A percentile compares a stretch with the other conserved stretches of the same genome.
These are phyloP conservation scores for Rosa chinensis DNA, from an alignment of 306 rosid genomes.

Conservation along the genomic window DNA sequence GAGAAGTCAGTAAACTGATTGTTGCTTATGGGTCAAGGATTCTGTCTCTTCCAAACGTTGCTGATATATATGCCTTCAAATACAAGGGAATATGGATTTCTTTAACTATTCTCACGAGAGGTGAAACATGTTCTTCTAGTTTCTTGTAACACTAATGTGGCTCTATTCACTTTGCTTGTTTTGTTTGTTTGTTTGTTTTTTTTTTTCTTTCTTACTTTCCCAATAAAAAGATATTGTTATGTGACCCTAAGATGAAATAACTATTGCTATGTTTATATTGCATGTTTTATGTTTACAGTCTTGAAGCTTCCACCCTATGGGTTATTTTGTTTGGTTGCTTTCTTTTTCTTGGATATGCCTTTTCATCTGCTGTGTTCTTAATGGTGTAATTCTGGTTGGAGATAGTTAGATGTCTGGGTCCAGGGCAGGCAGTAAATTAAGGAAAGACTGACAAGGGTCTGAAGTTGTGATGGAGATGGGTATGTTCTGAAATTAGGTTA, in stretches of 20 bases:
- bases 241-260: background rate
- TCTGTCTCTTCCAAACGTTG: constrained; percentile 79
- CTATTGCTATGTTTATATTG: background rate
- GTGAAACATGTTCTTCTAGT: constrained; percentile 44
- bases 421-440: background rate
- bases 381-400: background rate
- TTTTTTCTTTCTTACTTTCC: background rate
- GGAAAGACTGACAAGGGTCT: background rate
- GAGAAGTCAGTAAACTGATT: constrained; percentile 94
- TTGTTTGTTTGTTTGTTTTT: background rate
- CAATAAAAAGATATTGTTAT: background rate
- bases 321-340: background rate
- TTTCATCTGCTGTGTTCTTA: background rate
- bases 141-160: constrained; percentile 5
- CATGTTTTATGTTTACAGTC: background rate
- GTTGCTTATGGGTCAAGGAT: constrained; percentile 96
- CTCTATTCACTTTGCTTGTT: background rate
- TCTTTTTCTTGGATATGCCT: background rate
- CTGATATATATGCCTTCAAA: constrained; percentile 85
- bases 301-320: background rate
- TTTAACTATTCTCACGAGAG: constrained; percentile 76
- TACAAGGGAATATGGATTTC: constrained; percentile 99
- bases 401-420: background rate
- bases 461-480: background rate
- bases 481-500: background rate